A percentile compares a stretch with the other conserved stretches of the same genome.
Conservation (phyloP, 1,284 basidiomycete species). For the Malassezia arunalokei region DNA sequence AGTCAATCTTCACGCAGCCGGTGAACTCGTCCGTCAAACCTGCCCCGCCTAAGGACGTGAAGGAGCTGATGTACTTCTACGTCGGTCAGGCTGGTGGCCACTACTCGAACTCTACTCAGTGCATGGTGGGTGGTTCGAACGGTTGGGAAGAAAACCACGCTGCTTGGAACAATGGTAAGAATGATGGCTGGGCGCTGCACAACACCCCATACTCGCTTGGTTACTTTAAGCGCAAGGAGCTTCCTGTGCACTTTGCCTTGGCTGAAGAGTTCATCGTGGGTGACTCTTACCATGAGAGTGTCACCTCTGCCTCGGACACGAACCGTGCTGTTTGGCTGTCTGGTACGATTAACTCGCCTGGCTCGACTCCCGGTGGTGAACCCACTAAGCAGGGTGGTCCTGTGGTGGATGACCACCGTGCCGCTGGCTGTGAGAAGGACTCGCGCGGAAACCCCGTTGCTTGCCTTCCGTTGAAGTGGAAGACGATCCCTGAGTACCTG, state of each 20-base stretch:
- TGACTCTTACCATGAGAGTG: constrained; percentile 31
- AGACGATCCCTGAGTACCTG: constrained; percentile 29
- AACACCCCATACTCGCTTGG: constrained; percentile 31
- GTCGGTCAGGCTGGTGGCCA: constrained; percentile 29
- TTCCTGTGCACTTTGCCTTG: constrained; percentile 32
- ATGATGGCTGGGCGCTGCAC: constrained; percentile 23
- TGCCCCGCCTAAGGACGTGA: constrained; percentile 8
- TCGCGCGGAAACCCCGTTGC: constrained; percentile 14
- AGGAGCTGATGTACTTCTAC: constrained; percentile 22
- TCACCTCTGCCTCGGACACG: constrained; percentile 22
- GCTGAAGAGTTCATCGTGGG: constrained; percentile 27
- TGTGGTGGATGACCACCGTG: constrained; percentile 17
- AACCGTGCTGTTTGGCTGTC: constrained; percentile 26
- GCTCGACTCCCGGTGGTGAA: constrained; percentile 10
- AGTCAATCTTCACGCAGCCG: constrained; percentile 20
- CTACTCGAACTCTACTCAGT: constrained; percentile 23
- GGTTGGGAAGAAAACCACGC: constrained; percentile 26
- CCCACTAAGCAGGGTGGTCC: constrained; percentile 15
- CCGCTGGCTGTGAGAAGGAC: constrained; percentile 14
- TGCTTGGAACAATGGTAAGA: constrained; percentile 26
- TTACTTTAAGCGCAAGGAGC: constrained; percentile 26
- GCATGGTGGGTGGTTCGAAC: constrained; percentile 27
- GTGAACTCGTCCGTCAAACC: constrained; percentile 3
- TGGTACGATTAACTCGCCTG: constrained; percentile 15
- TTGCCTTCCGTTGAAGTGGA: constrained; percentile 26